Percentiles rank a stretch among this genome's conserved stretches.
Evolutionary conservation across 306 rosid genomes (phyloP).

Genomic region (Cucumis sativus): Cucumber_9930_V3 NC_026658.2:8320501-8321000

Average conservation of each 20-base stretch:
- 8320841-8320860: neutral
- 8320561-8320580: too few relatives aligned
- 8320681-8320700: neutral
- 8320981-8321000: too few relatives aligned
- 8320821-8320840: conserved; percentile 40
- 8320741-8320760: neutral
- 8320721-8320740: neutral
- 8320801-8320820: too few relatives aligned
- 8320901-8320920: too few relatives aligned
- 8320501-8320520: neutral
- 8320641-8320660: conserved; percentile 28
- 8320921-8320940: too few relatives aligned
- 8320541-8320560: too few relatives aligned
- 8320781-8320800: conserved; percentile 13
- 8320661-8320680: neutral
- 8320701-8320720: neutral
- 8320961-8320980: too few relatives aligned
- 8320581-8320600: too few relatives aligned
- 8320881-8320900: too few relatives aligned
- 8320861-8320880: too few relatives aligned
- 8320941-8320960: too few relatives aligned
- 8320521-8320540: too few relatives aligned
- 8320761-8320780: conserved; percentile 27
- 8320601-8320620: neutral
- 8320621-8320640: conserved; percentile 23